Base-by-base conservation (phyloP, 2,329 filamentous ascomycete species). In the Penicillium glabrum region DNA sequence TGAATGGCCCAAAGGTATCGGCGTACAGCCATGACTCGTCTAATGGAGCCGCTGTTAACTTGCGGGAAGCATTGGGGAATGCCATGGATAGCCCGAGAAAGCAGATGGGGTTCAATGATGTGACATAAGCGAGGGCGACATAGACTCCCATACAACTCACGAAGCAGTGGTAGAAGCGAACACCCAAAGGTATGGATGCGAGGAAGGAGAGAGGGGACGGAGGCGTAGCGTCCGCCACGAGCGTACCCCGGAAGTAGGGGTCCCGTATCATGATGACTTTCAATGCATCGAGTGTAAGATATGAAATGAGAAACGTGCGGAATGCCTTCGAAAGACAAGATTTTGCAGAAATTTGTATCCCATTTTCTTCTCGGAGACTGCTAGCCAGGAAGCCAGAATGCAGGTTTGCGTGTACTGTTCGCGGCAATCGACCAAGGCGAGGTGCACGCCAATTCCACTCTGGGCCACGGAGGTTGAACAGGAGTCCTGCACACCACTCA, bases 201-300 rank as follows among this genome's bases (percentile, higher is more conserved):
- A 68, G 68, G 27, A 56, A 83, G 68, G 72, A 82, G 64, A 68
- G 77, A 51, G 57, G 86, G 73, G 57, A 66, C 56, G 72, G 67
- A 53, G 78, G 75, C 4, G 75, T 76, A 74, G 71, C 58, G 52
- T 72, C 69, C 1, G 79, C 75, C 1, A 85, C 82, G 24, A 83
- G 69, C 56, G 86, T 67, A 43, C 80, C 80, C 74, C 81, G 81
- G 74, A 93, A 96, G 76, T 93, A 96, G 0, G 89, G 87, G 66
- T 98, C 93, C 52, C 84, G 83, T 63, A 88, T 86, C 77, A 91
- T 87, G 59, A 86, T 60, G 1, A 86, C 81, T 67, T 89, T 89
- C 51, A 90, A 72, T 7, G 86, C 56, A 72, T 97, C 93, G 9
- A 96, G 77, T 8, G 83, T 59, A 13, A 95, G 61, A 69, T 90